Conservation (phyloP, 2,329 filamentous ascomycete genomes). For the Diaporthe batatas region DNA sequence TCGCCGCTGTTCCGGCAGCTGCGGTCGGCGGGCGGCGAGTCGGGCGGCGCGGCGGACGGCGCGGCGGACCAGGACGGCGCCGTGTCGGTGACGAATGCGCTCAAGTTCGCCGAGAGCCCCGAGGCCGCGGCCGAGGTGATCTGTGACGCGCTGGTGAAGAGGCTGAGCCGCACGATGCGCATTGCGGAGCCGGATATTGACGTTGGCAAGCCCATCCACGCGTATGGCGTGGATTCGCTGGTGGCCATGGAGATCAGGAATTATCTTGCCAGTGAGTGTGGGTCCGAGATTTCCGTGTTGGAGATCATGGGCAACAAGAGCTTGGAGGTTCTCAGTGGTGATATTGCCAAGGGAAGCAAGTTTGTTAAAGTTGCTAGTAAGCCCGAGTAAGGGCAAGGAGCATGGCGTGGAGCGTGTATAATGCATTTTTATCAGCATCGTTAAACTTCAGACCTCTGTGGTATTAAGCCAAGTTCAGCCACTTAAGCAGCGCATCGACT, state of each 20-base stretch:
- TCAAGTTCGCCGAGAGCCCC: slow-evolving; percentile 40
- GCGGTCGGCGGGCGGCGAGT: slow-evolving; percentile 32
- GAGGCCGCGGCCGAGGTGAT: slow-evolving; percentile 43
- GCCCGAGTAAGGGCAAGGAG: background rate
- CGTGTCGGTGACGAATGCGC: slow-evolving; percentile 38
- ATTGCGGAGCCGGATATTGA: slow-evolving; percentile 47
- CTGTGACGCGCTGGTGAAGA: slow-evolving; percentile 43
- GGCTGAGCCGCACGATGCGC: slow-evolving; percentile 47
- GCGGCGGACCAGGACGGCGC: slow-evolving; percentile 28
- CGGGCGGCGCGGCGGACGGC: slow-evolving; percentile 10
- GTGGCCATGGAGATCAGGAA: slow-evolving; percentile 51
- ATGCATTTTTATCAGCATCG: background rate
- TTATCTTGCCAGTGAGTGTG: slow-evolving; percentile 30
- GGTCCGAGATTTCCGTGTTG: slow-evolving; percentile 31
- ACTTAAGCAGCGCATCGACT: background rate
- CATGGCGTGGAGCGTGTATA: slow-evolving; percentile 13
- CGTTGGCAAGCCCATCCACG: slow-evolving; percentile 43
- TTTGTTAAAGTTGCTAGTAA: slow-evolving; percentile 15
- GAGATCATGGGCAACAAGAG: slow-evolving; percentile 38
- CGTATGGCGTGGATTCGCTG: slow-evolving; percentile 51
- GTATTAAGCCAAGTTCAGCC: background rate
- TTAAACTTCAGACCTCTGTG: background rate
- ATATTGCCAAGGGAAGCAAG: slow-evolving; percentile 36
- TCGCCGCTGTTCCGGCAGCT: slow-evolving; percentile 40
- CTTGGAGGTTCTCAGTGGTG: slow-evolving; percentile 24